phyloP scores from a whole-genome alignment of 2,329 filamentous ascomycete genomes.

The Zymoseptoria tritici region DNA sequence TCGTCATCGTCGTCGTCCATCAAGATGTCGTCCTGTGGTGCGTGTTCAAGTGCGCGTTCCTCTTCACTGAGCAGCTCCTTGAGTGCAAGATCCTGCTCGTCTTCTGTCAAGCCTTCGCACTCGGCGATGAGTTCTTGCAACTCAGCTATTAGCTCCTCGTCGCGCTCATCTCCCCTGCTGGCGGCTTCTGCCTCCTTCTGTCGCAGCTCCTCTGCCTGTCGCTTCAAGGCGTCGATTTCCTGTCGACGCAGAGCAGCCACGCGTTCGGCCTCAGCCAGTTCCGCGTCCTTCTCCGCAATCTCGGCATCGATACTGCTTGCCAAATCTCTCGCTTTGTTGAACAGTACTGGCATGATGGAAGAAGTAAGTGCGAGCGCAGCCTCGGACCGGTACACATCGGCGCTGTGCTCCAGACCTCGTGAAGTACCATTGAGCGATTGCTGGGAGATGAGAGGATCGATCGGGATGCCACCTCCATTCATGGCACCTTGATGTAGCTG shows the following conservation, averaged over 20 bases:
- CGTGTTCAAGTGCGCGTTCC: conserved; percentile 27
- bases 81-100: conserved; percentile 38
- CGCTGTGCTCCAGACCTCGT: conserved; percentile 12
- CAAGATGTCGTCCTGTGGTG: conserved; percentile 11
- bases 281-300: conserved; percentile 61
- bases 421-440: conserved; percentile 8
- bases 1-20: conserved; percentile 20
- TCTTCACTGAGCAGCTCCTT: conserved; percentile 25
- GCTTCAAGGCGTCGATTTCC: conserved; percentile 56
- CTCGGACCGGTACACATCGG: conserved; percentile 35
- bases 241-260: conserved; percentile 54
- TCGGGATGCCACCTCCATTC: conserved; percentile 13
- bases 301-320: conserved; percentile 60
- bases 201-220: conserved; percentile 44
- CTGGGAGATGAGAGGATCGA: conserved; percentile 21
- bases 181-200: conserved; percentile 48
- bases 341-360: conserved; percentile 52
- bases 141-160: conserved; percentile 30
- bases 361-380: conserved; percentile 53
- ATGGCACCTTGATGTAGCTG: conserved; percentile 15
- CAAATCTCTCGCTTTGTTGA: conserved; percentile 37
- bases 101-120: conserved; percentile 37
- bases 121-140: conserved; percentile 34
- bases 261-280: conserved; percentile 40
- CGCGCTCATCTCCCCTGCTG: conserved; percentile 25